Evolutionary conservation across 1,284 basidiomycete species (phyloP).

Genomic region (Butyriboletus appendiculatus): DNA sequence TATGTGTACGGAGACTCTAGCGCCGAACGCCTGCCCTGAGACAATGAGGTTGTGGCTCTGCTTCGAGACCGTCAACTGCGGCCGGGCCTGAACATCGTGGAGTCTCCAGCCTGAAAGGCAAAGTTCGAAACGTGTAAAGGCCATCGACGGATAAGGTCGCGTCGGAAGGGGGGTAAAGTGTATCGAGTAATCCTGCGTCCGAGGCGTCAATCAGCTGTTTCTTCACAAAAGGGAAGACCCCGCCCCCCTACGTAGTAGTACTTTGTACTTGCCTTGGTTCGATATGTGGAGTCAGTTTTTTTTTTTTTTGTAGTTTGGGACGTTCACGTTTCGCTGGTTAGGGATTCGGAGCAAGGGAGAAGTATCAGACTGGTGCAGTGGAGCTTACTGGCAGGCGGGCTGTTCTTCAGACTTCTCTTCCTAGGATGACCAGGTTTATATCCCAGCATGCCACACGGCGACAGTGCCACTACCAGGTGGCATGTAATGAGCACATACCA

Average conservation of each 20-base stretch:
- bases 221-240: neutral
- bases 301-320: neutral
- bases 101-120: conserved; percentile 27
- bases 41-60: conserved; percentile 29
- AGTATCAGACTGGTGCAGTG: conserved; percentile 9
- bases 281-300: neutral
- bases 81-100: conserved; percentile 25
- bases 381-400: conserved; percentile 9
- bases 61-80: conserved; percentile 26
- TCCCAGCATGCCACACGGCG: conserved; percentile 26
- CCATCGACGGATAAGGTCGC: conserved; percentile 15
- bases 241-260: neutral
- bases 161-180: neutral
- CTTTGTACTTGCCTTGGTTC: conserved; percentile 8
- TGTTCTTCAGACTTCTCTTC: neutral
- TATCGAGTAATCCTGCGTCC: conserved; percentile 1
- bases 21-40: conserved; percentile 29
- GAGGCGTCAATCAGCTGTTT: conserved; percentile 5
- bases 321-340: neutral
- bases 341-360: neutral
- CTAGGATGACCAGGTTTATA: conserved; percentile 18
- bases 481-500: conserved; percentile 17
- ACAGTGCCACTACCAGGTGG: conserved; percentile 34
- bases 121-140: conserved; percentile 31
- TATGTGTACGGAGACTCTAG: conserved; percentile 22